Base-by-base conservation (phyloP, 2,329 filamentous ascomycete species). In the Xylaria sp. region DNA sequence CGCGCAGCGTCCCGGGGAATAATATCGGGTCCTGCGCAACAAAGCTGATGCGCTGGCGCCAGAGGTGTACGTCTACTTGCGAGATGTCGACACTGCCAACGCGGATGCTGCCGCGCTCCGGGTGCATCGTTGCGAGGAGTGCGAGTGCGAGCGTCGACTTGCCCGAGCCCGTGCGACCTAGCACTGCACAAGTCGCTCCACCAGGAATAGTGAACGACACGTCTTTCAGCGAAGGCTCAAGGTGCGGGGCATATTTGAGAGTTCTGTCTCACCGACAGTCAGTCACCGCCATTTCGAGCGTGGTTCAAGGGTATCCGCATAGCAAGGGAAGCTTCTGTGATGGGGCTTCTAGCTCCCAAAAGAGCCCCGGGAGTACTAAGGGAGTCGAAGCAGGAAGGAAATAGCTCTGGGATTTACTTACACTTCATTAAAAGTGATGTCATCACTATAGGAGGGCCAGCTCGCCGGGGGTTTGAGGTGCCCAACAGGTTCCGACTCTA, bases 141-240 rank as follows among this genome's bases (percentile, higher is more conserved):
- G 83, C 83, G 29, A 88, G 81, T 2, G 85, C 86, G 1, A 88
- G 78, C 0, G 93, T 97, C 27, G 90, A 93, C 77, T 97, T 97
- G 15, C 93, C 93, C 0, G 91, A 95, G 0, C 91, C 89, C 0
- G 93, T 97, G 35, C 93, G 87, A 1, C 93, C 93, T 1, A 94
- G 88, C 5, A 97, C 85, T 0, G 85, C 84, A 38, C 85, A 86
- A 0, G 83, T 87, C 8, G 84, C 79, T 1, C 85, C 84, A 3
- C 83, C 84, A 0, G 90, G 90, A 54, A 97, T 92, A 1, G 81
- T 85, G 63, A 97, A 87, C 0, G 85, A 87, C 27, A 96, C 81
- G 44, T 88, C 80, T 7, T 81, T 78, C 1, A 97, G 77, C 0
- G 92, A 90, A 0, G 90, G 88, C 0, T 93, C 90, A 0, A 96